phyloP scores from a whole-genome alignment of 2,329 filamentous ascomycete genomes.

The Apiospora koreana region DNA sequence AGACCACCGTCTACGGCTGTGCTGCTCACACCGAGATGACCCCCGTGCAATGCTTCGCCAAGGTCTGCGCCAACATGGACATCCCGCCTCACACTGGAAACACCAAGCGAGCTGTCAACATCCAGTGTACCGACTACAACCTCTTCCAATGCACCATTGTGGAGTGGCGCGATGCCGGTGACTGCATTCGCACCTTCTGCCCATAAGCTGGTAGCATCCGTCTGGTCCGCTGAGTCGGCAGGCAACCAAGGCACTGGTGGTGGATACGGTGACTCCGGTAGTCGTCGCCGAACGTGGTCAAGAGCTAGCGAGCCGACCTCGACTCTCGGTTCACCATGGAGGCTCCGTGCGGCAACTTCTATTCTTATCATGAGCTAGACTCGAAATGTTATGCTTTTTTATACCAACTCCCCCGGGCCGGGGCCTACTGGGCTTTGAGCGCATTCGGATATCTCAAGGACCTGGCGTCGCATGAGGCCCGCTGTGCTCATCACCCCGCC shows the following conservation, averaged over 20 bases:
- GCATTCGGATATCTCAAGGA: constrained; percentile 6
- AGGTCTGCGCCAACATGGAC: constrained; percentile 4
- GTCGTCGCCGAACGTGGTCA: not conserved
- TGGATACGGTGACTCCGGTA: not conserved
- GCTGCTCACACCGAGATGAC: not conserved
- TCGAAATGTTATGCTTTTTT: constrained; percentile 8
- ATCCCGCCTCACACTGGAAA: not conserved
- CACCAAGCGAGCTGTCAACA: not conserved
- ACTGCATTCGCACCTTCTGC: constrained; percentile 9
- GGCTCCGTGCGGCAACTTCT: not conserved
- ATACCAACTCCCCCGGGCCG: not conserved
- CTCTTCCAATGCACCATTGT: constrained; percentile 4
- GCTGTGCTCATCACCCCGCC: constrained; percentile 9
- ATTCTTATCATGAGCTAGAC: constrained; percentile 9
- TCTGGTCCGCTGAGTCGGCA: not conserved
- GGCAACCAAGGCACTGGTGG: not conserved
- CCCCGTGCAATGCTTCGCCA: constrained; percentile 4
- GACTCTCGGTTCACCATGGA: not conserved
- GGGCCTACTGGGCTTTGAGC: constrained; percentile 6
- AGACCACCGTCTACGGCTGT: constrained; percentile 7
- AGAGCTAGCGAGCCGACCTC: not conserved
- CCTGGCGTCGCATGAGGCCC: constrained; percentile 8
- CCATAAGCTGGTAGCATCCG: not conserved
- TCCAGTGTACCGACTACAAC: constrained; percentile 7
- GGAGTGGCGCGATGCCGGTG: constrained; percentile 3